Base-by-base conservation (phyloP, 2,329 filamentous ascomycete genomes). In the Aspergillus sp. region DNA sequence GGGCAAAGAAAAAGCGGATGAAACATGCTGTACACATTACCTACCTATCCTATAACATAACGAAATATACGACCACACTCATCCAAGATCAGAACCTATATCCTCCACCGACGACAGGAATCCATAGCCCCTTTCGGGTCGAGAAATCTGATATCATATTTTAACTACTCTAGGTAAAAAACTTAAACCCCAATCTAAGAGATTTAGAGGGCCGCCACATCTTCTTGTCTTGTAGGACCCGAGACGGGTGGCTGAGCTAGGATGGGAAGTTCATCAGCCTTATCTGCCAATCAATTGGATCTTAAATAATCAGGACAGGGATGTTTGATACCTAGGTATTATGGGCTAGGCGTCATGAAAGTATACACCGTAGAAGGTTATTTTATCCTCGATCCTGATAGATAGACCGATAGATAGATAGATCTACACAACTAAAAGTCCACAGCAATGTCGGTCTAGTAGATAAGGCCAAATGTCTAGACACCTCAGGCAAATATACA, bases 121-220 rank as follows among this genome's bases (percentile, higher is more conserved):
- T 49, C 22, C 26, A 49, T 49, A 49, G 18, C 36, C 36, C 36
- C 36, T 2, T 42, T 42, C 16, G 36, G 36, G 16, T n/a, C 36
- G 36, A 42, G 36, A 42, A 42, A 42, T 42, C 45, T 39, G 53
- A 49, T 24, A 49, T 49, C 26, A 55, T 31, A 24, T 55, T 49
- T 49, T 55, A 32, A 55, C 53, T 32, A 16, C 26, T 32, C 18
- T 22, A 2, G 53, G 53, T 55, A 55, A 55, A 55, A 9, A 49
- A n/a, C 16, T 4, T 4, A 42, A 42, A 42, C 2, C 36, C 36
- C 14, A 16, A 12, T n/a, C 36, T n/a, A 42, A 42, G 36, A n/a
- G 16, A n/a, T 42, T n/a, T 42, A 42, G 36, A n/a, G 12, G 36
- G 14, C 36, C 36, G 36, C 36, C 36, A 42, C 36, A 42, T 42